A percentile compares a stretch with the other conserved stretches of the same genome.
These are phyloP conservation scores for Lepidium aucheri DNA, from an alignment of 345 rosid genomes.

Conservation along the genomic window DNA sequence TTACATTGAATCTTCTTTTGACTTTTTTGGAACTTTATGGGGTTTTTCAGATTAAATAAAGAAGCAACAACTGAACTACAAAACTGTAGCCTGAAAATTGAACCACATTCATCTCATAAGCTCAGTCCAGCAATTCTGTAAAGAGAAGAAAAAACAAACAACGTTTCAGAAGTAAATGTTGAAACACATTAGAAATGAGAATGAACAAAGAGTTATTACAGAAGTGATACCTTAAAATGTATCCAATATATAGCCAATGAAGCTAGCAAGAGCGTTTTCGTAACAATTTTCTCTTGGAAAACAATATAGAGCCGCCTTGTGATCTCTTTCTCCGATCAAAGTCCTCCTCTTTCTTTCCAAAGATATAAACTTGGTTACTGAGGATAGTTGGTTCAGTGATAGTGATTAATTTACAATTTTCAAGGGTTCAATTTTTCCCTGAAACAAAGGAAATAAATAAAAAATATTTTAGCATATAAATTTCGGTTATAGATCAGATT, in stretches of 20 bases:
- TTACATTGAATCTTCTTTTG: not conserved
- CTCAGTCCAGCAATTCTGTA: constrained; percentile 74
- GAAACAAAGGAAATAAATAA: no score
- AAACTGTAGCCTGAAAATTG: constrained; percentile 73
- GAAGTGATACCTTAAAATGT: constrained; percentile 57
- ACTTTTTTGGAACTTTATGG: constrained; percentile 16
- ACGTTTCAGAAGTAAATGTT: not conserved
- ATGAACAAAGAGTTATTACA: not conserved
- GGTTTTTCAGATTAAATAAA: constrained; percentile 43
- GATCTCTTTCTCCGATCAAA: not conserved
- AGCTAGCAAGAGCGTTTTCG: constrained; percentile 32
- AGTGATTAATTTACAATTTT: no score
- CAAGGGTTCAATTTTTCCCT: no score
- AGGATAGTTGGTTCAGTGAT: no score
- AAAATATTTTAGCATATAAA: no score
- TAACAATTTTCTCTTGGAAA: no score
- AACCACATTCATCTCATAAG: constrained; percentile 78
- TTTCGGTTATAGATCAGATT: no score
- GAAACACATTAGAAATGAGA: not conserved
- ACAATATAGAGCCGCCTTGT: no score
- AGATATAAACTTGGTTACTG: no score
- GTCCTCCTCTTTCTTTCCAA: constrained; percentile 77
- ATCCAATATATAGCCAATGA: constrained; percentile 65
- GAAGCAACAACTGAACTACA: constrained; percentile 51
- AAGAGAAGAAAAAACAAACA: not conserved